Base-by-base conservation (phyloP, 192 early-diverging fungal species). In the Kappamyces sp. region DNA sequence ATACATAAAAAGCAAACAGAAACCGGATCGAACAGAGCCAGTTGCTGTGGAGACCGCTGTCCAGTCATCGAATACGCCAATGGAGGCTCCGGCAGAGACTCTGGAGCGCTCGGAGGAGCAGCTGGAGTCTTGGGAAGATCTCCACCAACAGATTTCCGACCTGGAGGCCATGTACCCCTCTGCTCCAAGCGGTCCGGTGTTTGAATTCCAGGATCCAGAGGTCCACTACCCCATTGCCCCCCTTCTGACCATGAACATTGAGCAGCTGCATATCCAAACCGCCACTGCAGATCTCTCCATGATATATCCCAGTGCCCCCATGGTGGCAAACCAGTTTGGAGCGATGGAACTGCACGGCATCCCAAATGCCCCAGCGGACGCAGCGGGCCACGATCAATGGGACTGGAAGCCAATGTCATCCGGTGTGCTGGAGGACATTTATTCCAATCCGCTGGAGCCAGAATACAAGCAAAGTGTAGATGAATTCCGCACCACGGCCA, bases 91-190 rank as follows among this genome's bases (percentile, higher is more conserved):
- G 13, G 42, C 46, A n/a, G 54, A 57, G n/a, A 40, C 38, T 31
- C 37, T 13, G 10, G 51, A 53, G 41, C 51, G 37, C 12, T 36
- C 37, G 3, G 23, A 40, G 7, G 51, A 53, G 31, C 37, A 53
- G 41, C 15, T 53, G 41, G 37, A 53, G 12, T 44, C 41, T 34
- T 57, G 54, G 54, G 54, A 57, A 40, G 54, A 57, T 57, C 46
- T 57, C 23, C 33, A 57, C 5, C 36, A 57, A 15, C 54, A 57
- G 33, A 44, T 34, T 5, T 39, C 46, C 46, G 54, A 36, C 33
- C 32, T 57, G 36, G 31, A 57, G 5, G 41, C 42, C 23, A 39
- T 57, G 38, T 57, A 57, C 33, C 54, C 54, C 33, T 34, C 31
- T 40, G 54, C 54, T 34, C 54, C 54, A 3, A 6, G 32, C 33